These are phyloP conservation scores for Dryadomyces quercus-mongolicae DNA, from an alignment of 2,329 filamentous ascomycete species.

Conservation along the genomic window DNA sequence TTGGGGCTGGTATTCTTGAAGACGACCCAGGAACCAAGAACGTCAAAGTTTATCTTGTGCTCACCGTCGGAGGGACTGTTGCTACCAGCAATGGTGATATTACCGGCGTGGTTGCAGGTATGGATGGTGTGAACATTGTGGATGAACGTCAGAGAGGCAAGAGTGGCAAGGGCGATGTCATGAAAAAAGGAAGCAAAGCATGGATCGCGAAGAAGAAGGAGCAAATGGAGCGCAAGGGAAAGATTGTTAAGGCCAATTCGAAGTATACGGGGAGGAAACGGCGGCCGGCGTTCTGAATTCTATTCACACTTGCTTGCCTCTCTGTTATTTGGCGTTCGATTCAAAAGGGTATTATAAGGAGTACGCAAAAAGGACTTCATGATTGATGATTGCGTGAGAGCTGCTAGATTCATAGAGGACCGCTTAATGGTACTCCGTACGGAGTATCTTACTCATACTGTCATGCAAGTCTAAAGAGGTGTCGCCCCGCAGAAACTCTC, in stretches of 20 bases:
- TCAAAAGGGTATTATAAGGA: background rate
- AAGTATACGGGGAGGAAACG: slow-evolving; percentile 93
- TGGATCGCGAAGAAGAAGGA: slow-evolving; percentile 84
- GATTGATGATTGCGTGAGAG: background rate
- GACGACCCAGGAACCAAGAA: slow-evolving; percentile 96
- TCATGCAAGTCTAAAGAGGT: too few relatives aligned
- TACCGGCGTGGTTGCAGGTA: slow-evolving; percentile 74
- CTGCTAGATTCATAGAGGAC: background rate
- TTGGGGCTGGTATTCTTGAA: slow-evolving; percentile 87
- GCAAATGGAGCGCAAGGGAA: slow-evolving; percentile 89
- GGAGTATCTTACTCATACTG: too few relatives aligned
- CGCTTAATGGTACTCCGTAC: background rate
- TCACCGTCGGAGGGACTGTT: slow-evolving; percentile 65
- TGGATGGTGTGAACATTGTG: slow-evolving; percentile 77
- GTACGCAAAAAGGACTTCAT: too few relatives aligned
- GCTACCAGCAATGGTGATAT: slow-evolving; percentile 55
- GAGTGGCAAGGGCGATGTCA: slow-evolving; percentile 34
- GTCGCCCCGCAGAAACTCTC: too few relatives aligned
- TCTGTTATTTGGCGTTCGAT: background rate
- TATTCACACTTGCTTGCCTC: background rate
- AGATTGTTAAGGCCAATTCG: slow-evolving; percentile 80
- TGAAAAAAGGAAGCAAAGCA: slow-evolving; percentile 71
- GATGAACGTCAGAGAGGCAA: slow-evolving; percentile 48
- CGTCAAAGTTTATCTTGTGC: slow-evolving; percentile 86
- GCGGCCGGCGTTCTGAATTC: slow-evolving; percentile 55